Evolutionary conservation across 1,284 basidiomycete species (phyloP), one percentile per base, ranked within the genome.

Genomic region (Vanrija sp.): DNA sequence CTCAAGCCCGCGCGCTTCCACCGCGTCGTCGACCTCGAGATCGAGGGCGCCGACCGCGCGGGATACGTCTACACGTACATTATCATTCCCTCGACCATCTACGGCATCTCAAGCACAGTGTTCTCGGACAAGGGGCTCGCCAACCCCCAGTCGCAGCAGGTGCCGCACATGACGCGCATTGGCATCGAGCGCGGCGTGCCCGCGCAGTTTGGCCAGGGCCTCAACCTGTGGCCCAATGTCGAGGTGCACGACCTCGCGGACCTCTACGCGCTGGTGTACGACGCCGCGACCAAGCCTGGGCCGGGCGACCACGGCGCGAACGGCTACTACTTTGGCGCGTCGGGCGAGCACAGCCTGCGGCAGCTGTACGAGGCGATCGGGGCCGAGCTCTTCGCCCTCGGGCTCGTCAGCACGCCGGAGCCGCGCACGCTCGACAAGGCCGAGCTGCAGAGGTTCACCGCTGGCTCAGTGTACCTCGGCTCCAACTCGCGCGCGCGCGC

Each of bases 401-500:
- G 48, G 2, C 18, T 53, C n/a, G 60, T 66, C 46, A 51, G 64
- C 27, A 56, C 61, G 45, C 59, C 71, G 31, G 61, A 65, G 25
- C 67, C 72, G 8, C 66, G 60, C 8, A 53, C 67, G 4, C 67
- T 72, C 49, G 63, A 63, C 10, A 43, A 63, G 19, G 69, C 66
- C 20, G 74, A 76, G 57, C 55, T 76, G 6, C 47, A 72, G 35
- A 73, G 72, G 59, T 74, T 73, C 60, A 72, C 62, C 44, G 56
- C 53, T 27, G 73, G 69, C 45, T 62, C 75, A 0, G 53, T 62
- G 14, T 79, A 77, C 56, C 69, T 82, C 22, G 84, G 83, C 7
- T 70, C 78, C 1, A 84, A 85, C 68, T 80, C 82, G 15, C 79
- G 81, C 27, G 79, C 77, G 56, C 74, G 71, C 22, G 79, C 78